phyloP scores from a whole-genome alignment of 2,329 filamentous ascomycete species.

The Atkinsonella hypoxylon region DNA sequence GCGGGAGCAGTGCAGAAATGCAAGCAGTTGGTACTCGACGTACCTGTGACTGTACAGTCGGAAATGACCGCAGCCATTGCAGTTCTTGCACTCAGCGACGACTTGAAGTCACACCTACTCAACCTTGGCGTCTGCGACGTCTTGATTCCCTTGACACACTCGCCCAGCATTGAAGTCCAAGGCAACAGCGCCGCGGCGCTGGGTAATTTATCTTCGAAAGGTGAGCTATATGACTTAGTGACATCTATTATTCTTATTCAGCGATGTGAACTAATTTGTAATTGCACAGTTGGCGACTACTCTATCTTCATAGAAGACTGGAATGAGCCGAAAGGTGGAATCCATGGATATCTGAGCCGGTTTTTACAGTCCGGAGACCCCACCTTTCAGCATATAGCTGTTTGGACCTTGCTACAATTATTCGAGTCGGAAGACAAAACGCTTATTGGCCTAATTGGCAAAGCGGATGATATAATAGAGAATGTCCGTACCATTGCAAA shows the following conservation, averaged over 20 bases:
- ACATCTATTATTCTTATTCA: too few relatives aligned
- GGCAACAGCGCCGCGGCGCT: slow-evolving; percentile 94
- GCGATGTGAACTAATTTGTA: neutral
- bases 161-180: slow-evolving; percentile 93
- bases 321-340: slow-evolving; percentile 83
- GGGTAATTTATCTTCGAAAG: slow-evolving; percentile 94
- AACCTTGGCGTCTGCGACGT: slow-evolving; percentile 94
- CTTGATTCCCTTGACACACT: slow-evolving; percentile 87
- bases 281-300: slow-evolving; percentile 73
- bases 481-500: slow-evolving; percentile 89
- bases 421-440: slow-evolving; percentile 89
- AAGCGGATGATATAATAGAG: slow-evolving; percentile 80
- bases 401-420: slow-evolving; percentile 92
- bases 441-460: slow-evolving; percentile 77
- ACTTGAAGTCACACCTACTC: slow-evolving; percentile 82
- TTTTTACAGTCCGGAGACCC: slow-evolving; percentile 91
- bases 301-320: slow-evolving; percentile 92
- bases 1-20: slow-evolving; percentile 97
- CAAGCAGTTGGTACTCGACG: slow-evolving; percentile 89
- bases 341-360: slow-evolving; percentile 86
- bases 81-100: slow-evolving; percentile 87
- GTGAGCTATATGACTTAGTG: slow-evolving; percentile 33
- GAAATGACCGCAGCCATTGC: slow-evolving; percentile 99
- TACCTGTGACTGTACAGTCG: slow-evolving; percentile 88
- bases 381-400: slow-evolving; percentile 97